Conservation (phyloP, 768 basidiomycete species). For the Naematelia aurantialba region DNA sequence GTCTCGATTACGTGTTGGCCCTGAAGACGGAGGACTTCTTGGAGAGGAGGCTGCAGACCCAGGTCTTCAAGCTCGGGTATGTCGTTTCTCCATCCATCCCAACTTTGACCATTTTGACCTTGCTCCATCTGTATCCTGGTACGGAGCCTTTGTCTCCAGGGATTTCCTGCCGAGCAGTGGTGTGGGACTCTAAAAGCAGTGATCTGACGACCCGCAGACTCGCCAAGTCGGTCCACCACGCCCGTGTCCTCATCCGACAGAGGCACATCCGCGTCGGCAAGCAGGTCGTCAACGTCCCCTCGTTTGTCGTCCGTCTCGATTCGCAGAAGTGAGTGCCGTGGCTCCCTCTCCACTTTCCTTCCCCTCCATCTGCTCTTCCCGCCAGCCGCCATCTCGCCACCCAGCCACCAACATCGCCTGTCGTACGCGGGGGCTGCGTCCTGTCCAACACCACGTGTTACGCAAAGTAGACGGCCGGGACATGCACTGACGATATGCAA, state of each 20-base stretch:
- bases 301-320: slow-evolving; percentile 98
- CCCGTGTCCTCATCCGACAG: slow-evolving; percentile 95
- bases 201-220: slow-evolving; percentile 57
- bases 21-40: slow-evolving; percentile 99
- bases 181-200: too few species aligned
- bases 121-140: neutral
- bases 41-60: slow-evolving; percentile 97
- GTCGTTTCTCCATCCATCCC: slow-evolving; percentile 11
- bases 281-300: slow-evolving; percentile 98
- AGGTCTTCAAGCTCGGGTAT: slow-evolving; percentile 90
- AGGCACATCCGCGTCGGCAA: slow-evolving; percentile 99
- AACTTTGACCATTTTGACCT: neutral
- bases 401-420: neutral
- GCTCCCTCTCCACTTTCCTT: too few species aligned
- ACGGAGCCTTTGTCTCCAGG: too few species aligned
- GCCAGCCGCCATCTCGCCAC: neutral
- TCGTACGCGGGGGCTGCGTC: too few species aligned
- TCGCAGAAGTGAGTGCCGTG: slow-evolving; percentile 74
- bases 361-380: neutral
- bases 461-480: neutral
- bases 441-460: too few species aligned
- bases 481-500: neutral
- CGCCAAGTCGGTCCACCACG: slow-evolving; percentile 98
- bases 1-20: slow-evolving; percentile 99
- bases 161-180: too few species aligned